These are phyloP conservation scores for Candida silvatica DNA, from an alignment of 805 yeast species.

Conservation along the genomic window DNA sequence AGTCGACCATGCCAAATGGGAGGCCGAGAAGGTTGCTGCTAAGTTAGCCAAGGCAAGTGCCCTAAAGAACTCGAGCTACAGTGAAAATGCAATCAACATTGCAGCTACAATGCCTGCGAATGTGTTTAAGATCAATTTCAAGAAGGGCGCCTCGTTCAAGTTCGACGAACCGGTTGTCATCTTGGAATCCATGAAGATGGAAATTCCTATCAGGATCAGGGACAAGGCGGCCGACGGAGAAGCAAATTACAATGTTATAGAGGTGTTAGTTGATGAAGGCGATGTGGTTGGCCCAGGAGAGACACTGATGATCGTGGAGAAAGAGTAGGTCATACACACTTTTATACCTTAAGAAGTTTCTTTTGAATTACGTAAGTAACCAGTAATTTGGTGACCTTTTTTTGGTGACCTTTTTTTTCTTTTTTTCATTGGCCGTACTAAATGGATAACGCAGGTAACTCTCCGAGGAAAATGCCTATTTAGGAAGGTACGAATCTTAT, in stretches of 20 bases:
- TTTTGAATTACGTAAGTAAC: no score
- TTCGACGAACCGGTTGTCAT: slow-evolving; percentile 17
- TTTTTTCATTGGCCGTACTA: no score
- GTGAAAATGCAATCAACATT: slow-evolving; percentile 15
- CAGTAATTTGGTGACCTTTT: no score
- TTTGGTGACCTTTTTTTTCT: no score
- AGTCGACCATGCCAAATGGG: slow-evolving; percentile 15
- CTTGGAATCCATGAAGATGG: slow-evolving; percentile 30
- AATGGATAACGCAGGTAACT: no score
- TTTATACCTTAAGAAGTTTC: no score
- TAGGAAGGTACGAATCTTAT: no score
- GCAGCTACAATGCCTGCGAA: slow-evolving; percentile 25
- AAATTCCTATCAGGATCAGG: slow-evolving; percentile 21
- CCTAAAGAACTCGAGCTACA: slow-evolving; percentile 13
- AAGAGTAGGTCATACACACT: no score
- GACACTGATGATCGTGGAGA: slow-evolving; percentile 6
- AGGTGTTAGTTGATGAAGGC: slow-evolving; percentile 23
- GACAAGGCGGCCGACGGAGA: slow-evolving; percentile 8
- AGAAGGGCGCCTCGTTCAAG: slow-evolving; percentile 16
- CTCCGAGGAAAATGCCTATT: no score
- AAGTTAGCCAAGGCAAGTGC: slow-evolving; percentile 13
- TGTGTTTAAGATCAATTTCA: slow-evolving; percentile 22
- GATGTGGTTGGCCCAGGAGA: slow-evolving; percentile 27
- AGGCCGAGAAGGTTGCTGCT: slow-evolving; percentile 14
- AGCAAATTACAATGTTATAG: slow-evolving; percentile 16